A percentile compares a stretch with the other conserved stretches of the same genome.
Evolutionary conservation across 176 grass and related monocot genomes (phyloP).

Genomic region (Aegilops umbellulata): DNA sequence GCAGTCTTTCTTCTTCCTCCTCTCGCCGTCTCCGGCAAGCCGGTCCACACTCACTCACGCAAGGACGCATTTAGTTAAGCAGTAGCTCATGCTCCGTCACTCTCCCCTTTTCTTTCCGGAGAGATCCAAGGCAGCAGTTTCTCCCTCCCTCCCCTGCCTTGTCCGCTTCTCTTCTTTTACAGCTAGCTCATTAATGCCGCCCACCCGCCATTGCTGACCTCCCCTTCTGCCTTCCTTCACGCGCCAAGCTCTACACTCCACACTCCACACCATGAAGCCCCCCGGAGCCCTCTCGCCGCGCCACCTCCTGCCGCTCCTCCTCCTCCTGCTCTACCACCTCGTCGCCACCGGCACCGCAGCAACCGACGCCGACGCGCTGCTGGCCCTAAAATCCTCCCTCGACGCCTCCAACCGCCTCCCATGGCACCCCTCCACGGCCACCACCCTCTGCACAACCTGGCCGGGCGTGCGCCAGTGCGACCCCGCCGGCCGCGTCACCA

Average conservation of each 20-base stretch:
- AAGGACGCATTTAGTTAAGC: neutral
- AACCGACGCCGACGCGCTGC: slow-evolving; percentile 57
- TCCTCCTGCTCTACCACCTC: neutral
- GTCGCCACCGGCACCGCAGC: neutral
- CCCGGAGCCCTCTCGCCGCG: neutral
- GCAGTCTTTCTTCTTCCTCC: neutral
- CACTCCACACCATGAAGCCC: slow-evolving; percentile 13
- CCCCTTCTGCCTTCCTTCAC: too few species aligned
- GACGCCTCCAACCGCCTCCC: slow-evolving; percentile 61
- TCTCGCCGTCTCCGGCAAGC: neutral
- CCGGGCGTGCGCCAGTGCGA: slow-evolving; percentile 67
- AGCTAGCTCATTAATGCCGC: neutral
- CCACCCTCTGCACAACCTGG: slow-evolving; percentile 55
- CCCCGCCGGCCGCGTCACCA: slow-evolving; percentile 50
- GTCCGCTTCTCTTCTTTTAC: neutral
- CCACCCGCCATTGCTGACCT: slow-evolving; percentile 12
- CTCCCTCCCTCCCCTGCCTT: neutral
- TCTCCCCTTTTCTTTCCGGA: neutral
- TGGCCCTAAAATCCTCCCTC: slow-evolving; percentile 60
- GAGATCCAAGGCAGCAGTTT: too few species aligned
- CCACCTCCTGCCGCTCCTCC: neutral
- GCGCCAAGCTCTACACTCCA: neutral
- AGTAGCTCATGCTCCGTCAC: neutral
- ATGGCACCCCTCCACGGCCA: slow-evolving; percentile 47
- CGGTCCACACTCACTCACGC: neutral